Evolutionary conservation across 345 rosid genomes (phyloP), one percentile per base, ranked within the genome.

Genomic region (Boechera retrofracta): DNA sequence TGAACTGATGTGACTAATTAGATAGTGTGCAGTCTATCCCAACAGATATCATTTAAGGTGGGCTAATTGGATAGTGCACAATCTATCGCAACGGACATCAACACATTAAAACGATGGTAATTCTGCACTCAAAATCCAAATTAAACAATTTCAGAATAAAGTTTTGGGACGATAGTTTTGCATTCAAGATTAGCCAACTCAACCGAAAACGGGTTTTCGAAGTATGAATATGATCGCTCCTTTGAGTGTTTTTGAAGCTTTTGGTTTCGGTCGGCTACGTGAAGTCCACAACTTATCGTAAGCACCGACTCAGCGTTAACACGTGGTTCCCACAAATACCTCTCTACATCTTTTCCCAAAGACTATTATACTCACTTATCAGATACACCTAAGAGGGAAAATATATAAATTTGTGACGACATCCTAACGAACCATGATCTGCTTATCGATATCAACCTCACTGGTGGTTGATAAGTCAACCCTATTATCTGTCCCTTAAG

Each of bases 261-360:
- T 60, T 32, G 59, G 52, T 47, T 62, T 54, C 26, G 47, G 76
- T 54, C 7, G 60, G 59, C 35, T 16, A 77, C 76, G 76, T 77
- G 80, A 77, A 55, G 33, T 71, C 80, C 72, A 64, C 72, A 5
- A 71, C 49, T 54, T 77, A 29, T 72, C 70, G 49, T 77, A 59
- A 71, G 53, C 72, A 71, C 65, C 52, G 66, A 29, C 72, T 71
- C 80, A 71, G 71, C 71, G 38, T 15, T 15, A 21, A 45, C 72
- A 55, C 80, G 76, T 77, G 71, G 52, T 55, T 45, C 76, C 76
- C 80, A 63, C 80, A 55, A 77, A 63, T n/a, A 54, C 57, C 61
- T 39, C 44, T 52, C 45, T 44, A 39, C 18, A 59, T 68, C 10
- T 32, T 5, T 31, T 10, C 4, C 35, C 60, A 1, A 48, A 18